A percentile compares a stretch with the other conserved stretches of the same genome.
These are phyloP conservation scores for Mortierella hygrophila DNA, from an alignment of 192 early-diverging fungal genomes.

Conservation along the genomic window DNA sequence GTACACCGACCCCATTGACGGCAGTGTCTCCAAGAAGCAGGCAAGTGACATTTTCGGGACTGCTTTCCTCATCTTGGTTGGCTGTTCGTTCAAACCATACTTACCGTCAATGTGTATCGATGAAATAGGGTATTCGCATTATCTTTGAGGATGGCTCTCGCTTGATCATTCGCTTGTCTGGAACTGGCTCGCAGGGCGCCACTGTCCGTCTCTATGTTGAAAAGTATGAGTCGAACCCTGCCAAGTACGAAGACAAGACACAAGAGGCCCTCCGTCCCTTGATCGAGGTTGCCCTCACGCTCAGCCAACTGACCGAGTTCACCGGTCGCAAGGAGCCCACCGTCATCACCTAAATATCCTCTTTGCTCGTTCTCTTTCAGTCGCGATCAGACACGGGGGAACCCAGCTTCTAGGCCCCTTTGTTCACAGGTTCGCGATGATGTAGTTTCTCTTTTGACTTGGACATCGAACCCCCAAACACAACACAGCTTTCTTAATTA, in stretches of 20 bases:
- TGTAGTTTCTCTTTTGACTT: neutral
- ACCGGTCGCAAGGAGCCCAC: constrained; percentile 93
- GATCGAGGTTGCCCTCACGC: constrained; percentile 84
- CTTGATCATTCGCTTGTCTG: constrained; percentile 92
- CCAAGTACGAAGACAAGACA: constrained; percentile 74
- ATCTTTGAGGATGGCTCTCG: constrained; percentile 94
- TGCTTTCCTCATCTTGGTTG: neutral
- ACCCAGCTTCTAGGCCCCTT: too few species aligned
- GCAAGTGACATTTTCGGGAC: constrained; percentile 37
- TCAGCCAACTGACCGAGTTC: constrained; percentile 82
- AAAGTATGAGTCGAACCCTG: constrained; percentile 78
- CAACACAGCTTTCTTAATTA: neutral
- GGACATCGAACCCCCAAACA: neutral
- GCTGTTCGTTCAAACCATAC: neutral
- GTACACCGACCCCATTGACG: constrained; percentile 95
- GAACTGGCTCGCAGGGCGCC: constrained; percentile 96
- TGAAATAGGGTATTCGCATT: constrained; percentile 84
- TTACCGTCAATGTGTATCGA: neutral
- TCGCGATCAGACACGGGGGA: too few species aligned
- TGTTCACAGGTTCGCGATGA: neutral
- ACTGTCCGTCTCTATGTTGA: constrained; percentile 98
- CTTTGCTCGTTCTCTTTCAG: neutral
- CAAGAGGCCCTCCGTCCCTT: constrained; percentile 91
- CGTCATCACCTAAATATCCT: constrained; percentile 80
- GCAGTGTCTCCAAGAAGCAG: constrained; percentile 85